Percentiles rank a stretch among this genome's conserved stretches.
These are phyloP conservation scores for Sonneratia alba DNA, from an alignment of 345 rosid genomes.

Conservation along the genomic window DNA sequence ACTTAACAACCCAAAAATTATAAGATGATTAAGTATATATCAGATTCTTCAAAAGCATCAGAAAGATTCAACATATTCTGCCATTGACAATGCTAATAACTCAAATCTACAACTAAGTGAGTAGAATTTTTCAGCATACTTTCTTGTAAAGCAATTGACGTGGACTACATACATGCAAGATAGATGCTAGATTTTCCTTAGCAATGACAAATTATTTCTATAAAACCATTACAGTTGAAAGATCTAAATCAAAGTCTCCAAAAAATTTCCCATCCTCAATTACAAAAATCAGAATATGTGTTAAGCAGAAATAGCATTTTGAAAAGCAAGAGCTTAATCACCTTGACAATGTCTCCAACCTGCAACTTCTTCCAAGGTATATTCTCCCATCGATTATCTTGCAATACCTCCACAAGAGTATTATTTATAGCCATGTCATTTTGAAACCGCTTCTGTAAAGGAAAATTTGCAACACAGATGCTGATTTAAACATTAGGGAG, in stretches of 20 bases:
- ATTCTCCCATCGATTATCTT: slow-evolving; percentile 69
- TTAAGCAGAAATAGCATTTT: not conserved
- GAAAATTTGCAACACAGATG: slow-evolving; percentile 14
- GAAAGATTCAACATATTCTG: not conserved
- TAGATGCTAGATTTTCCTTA: not conserved
- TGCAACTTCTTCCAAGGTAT: slow-evolving; percentile 91
- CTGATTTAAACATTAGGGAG: slow-evolving; percentile 10
- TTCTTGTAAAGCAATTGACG: not conserved
- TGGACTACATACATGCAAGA: not conserved
- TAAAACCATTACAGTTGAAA: not conserved
- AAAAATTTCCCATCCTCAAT: not conserved
- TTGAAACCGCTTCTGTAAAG: slow-evolving; percentile 86
- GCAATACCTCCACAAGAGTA: slow-evolving; percentile 67
- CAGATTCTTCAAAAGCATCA: not conserved
- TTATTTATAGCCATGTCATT: slow-evolving; percentile 90
- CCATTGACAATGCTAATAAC: not conserved
- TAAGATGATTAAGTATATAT: not conserved
- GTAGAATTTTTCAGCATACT: not conserved
- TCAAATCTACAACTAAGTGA: not conserved
- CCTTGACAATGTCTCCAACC: slow-evolving; percentile 94
- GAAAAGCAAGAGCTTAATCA: slow-evolving; percentile 27
- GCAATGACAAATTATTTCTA: not conserved
- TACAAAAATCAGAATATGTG: not conserved
- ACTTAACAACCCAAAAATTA: not conserved
- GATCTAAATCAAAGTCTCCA: not conserved